Evolutionary conservation across 768 basidiomycete species (phyloP), one percentile per base, ranked within the genome.

Genomic region (Rhodosporidiobolus sp.): DNA sequence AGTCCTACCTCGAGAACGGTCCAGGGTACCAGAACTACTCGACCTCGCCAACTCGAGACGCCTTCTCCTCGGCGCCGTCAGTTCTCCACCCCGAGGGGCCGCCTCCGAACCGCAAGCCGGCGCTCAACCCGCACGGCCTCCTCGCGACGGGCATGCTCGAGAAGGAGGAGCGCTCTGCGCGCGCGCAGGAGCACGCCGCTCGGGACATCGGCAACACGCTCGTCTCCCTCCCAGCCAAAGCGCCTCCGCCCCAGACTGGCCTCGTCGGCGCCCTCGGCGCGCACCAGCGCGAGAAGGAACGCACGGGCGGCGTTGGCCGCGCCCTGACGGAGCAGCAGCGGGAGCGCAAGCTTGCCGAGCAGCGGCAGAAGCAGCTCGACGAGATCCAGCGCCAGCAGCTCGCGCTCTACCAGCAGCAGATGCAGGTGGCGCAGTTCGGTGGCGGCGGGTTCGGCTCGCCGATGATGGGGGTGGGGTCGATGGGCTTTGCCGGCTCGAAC

Each of bases 81-180:
- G n/a, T n/a, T n/a, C n/a, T n/a, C n/a, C n/a, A n/a, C n/a, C n/a
- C n/a, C n/a, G n/a, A n/a, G n/a, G n/a, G n/a, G 30, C 28, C 26
- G 12, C 56, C 48, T 14, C 50, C 63, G 45, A 28, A 24, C 10
- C 65, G 71, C 50, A 72, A 72, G 63, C 63, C 60, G 14, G 64
- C 67, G 16, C 59, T 72, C 24, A 69, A 62, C 67, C 67, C 74
- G 19, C 74, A 76, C 60, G 96, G 96, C 14, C 83, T 99, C 24
- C 87, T 99, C 52, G 94, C 93, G 69, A 92, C 93, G 65, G 96
- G 96, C 49, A 84, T 98, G 75, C 92, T 95, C 79, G 94, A 97
- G 80, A 92, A 92, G 80, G 89, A 94, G 80, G 94, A 96, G 79
- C 87, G 95, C 48, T 96, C 94, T 43, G 96, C 96, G 4, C 94